A percentile compares a stretch with the other conserved stretches of the same genome.
These are phyloP conservation scores for Alternaria triticina DNA, from an alignment of 2,329 filamentous ascomycete species.

Conservation along the genomic window DNA sequence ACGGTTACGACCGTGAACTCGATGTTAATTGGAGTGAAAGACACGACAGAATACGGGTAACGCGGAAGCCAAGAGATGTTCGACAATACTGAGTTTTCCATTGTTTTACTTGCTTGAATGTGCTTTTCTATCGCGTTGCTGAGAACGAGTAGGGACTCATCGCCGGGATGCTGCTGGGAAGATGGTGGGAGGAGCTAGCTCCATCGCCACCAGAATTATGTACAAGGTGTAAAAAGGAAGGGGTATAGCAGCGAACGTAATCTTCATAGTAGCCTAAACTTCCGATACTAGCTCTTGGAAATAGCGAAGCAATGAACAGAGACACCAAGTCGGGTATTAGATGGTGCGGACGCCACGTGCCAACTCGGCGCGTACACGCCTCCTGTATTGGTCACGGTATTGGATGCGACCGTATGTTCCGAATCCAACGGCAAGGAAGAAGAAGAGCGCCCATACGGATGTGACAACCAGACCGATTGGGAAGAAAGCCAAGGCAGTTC, in stretches of 20 bases:
- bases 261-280: constrained; percentile 12
- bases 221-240: constrained; percentile 26
- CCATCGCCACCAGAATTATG: constrained; percentile 20
- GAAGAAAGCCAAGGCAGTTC: constrained; percentile 71
- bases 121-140: neutral
- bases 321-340: constrained; percentile 20
- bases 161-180: constrained; percentile 1
- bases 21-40: neutral
- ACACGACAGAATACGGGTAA: neutral
- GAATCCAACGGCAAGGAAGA: constrained; percentile 64
- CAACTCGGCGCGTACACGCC: constrained; percentile 55
- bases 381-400: constrained; percentile 69
- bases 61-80: neutral
- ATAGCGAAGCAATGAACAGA: neutral
- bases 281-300: constrained; percentile 2
- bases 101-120: constrained; percentile 4
- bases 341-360: constrained; percentile 44
- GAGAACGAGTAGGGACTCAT: neutral
- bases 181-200: constrained; percentile 1
- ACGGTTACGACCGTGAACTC: neutral
- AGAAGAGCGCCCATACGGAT: constrained; percentile 62
- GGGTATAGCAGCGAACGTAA: constrained; percentile 26
- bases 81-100: neutral
- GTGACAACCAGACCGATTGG: constrained; percentile 74
- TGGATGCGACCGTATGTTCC: constrained; percentile 72